Percentiles rank a stretch among this genome's conserved stretches.
These are phyloP conservation scores for Populus alba DNA, from an alignment of 345 rosid species.

Conservation along the genomic window DNA sequence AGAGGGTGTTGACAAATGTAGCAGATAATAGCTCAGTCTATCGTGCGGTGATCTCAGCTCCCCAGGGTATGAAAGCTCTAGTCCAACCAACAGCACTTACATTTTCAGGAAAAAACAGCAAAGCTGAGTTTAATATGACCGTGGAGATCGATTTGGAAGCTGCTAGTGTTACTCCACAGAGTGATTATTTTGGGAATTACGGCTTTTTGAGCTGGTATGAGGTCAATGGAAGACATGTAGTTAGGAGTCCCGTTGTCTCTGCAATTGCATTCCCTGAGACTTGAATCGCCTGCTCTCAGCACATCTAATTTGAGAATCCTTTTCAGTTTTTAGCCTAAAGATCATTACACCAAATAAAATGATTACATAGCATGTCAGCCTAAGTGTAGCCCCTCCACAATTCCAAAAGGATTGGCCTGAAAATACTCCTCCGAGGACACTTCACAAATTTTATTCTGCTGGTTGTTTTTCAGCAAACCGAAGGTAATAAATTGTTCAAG, in stretches of 20 bases:
- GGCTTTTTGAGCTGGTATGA: constrained; percentile 48
- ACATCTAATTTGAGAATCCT: not conserved
- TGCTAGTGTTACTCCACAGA: constrained; percentile 13
- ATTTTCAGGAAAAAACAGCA: constrained; percentile 31
- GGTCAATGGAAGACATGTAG: constrained; percentile 34
- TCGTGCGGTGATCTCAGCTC: constrained; percentile 23
- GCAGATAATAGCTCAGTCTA: constrained; percentile 28
- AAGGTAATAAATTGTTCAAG: not conserved
- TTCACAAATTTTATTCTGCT: not conserved
- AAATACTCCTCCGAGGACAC: not conserved
- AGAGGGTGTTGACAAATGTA: constrained; percentile 39
- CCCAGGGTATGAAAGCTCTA: constrained; percentile 32
- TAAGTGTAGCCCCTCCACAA: not conserved
- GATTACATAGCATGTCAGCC: not conserved
- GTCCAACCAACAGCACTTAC: constrained; percentile 29
- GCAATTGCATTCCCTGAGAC: constrained; percentile 31
- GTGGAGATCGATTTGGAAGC: constrained; percentile 32
- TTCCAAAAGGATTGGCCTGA: no score
- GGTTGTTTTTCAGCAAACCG: not conserved
- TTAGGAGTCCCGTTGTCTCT: constrained; percentile 48
- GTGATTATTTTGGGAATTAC: constrained; percentile 44
- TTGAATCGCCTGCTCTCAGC: not conserved
- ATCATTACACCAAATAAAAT: not conserved
- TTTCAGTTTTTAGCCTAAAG: not conserved
- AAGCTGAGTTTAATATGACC: constrained; percentile 33